Evolutionary conservation across 2,329 filamentous ascomycete genomes (phyloP).

Genomic region (Aspergillus proliferans): DNA sequence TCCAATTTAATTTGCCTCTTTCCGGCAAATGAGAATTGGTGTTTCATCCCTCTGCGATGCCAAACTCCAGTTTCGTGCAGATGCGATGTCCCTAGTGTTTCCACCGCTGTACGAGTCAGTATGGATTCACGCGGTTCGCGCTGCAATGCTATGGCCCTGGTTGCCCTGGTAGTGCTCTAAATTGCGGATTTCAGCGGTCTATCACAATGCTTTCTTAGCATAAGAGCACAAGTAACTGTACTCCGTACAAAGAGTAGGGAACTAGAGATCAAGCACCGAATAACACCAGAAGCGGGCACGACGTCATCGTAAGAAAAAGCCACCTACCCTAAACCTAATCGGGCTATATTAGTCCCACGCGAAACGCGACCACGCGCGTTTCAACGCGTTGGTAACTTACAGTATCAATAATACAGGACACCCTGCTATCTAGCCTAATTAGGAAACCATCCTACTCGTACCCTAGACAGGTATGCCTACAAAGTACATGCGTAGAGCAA

Average conservation of each 20-base stretch:
- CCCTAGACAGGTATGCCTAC: too few species aligned
- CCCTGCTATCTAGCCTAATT: too few species aligned
- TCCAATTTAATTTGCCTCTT: slow-evolving; percentile 1
- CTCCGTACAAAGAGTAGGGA: not conserved
- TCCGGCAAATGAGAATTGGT: not conserved
- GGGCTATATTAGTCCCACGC: not conserved
- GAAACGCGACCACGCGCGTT: not conserved
- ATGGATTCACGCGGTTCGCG: not conserved
- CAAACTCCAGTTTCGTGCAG: slow-evolving; percentile 15
- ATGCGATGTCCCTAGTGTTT: slow-evolving; percentile 5
- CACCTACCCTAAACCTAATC: not conserved
- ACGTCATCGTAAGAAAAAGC: not conserved
- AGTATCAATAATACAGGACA: not conserved
- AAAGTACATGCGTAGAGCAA: too few species aligned
- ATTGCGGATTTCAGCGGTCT: too few species aligned
- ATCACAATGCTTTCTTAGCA: not conserved
- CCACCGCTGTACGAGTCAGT: too few species aligned
- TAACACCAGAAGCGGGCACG: not conserved
- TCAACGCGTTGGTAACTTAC: not conserved
- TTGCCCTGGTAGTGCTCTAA: too few species aligned
- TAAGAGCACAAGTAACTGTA: not conserved
- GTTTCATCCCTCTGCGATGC: slow-evolving; percentile 1
- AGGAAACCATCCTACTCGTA: too few species aligned
- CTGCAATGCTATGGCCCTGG: not conserved
- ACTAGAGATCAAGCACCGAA: not conserved